Base-by-base conservation (phyloP, 176 grass and related monocot genomes). In the barley (Hordeum vulgare) region DNA sequence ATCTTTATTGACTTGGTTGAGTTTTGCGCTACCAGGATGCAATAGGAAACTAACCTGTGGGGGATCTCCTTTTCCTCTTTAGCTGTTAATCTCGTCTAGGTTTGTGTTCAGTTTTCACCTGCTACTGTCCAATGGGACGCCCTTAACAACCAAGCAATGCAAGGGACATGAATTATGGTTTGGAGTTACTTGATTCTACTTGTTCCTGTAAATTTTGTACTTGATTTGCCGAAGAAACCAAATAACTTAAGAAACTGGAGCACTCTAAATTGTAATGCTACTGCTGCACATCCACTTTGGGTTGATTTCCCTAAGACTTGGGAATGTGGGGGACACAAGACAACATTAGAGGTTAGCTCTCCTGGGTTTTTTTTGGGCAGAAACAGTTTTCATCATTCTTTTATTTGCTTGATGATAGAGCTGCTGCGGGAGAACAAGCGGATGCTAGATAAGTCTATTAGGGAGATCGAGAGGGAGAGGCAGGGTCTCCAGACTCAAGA, bases 351-450 rank as follows among this genome's bases (percentile, higher is more conserved):
- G 8, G 25, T 74, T 29, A 11, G 42, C 41, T 74, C 23, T 28
- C 41, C n/a, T 3, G 8, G 23, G 23, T 27, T 72, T 45, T 72
- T 10, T 27, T n/a, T n/a, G n/a, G 25, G 8, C 41, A 73, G 41
- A 49, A 25, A 27, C 7, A 7, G 1, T 24, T 24, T 5, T 33
- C 24, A 34, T 61, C n/a, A 9, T 40, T 76, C 67, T 28, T 66
- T 58, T 73, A 29, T 54, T 87, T 81, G 25, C 47, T 36, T 45
- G 9, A 71, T 62, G 20, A 9, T 61, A 97, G 91, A 97, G 76
- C 82, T 94, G 76, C 80, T 97, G 94, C 76, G 94, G 87, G 89
- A 97, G 85, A 97, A 97, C 59, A 97, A 97, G 42, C 83, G 94
- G 17, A 90, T 94, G 89, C 77, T 91, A 53, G 91, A 93, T 31